Conservation (phyloP, 179 eudicot species). For the Gypsophila paniculata region DNA sequence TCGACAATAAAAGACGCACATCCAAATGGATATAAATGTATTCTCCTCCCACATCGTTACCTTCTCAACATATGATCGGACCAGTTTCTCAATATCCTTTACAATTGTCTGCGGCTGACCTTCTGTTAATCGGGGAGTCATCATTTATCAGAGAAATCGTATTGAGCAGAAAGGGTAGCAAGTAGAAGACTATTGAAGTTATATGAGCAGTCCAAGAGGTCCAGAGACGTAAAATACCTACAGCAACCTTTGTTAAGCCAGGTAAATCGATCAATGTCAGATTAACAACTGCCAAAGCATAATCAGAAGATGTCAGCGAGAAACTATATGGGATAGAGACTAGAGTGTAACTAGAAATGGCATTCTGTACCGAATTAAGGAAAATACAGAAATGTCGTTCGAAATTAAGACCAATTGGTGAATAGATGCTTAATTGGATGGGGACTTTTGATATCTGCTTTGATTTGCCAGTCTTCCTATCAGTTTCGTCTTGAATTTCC, state of each 20-base stretch:
- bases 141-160: not conserved
- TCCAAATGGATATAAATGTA: not conserved
- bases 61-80: constrained; percentile 68
- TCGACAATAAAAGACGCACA: constrained; percentile 2
- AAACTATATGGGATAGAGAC: too few species aligned
- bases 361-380: not conserved
- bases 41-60: constrained; percentile 24
- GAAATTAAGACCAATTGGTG: constrained; percentile 49
- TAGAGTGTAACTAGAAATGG: not conserved
- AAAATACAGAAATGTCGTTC: not conserved
- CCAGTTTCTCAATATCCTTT: constrained; percentile 61
- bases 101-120: constrained; percentile 73
- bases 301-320: constrained; percentile 16
- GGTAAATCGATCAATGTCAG: constrained; percentile 74
- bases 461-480: constrained; percentile 50
- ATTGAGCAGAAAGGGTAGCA: too few species aligned
- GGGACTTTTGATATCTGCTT: constrained; percentile 55
- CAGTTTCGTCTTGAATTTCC: constrained; percentile 69
- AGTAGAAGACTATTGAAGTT: not conserved
- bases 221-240: constrained; percentile 37
- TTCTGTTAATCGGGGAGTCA: constrained; percentile 35
- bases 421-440: constrained; percentile 60
- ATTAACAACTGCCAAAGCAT: constrained; percentile 60
- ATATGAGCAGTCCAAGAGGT: not conserved
- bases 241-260: constrained; percentile 76